Evolutionary conservation across 2,329 filamentous ascomycete genomes (phyloP), one percentile per base, ranked within the genome.

Genomic region (Fusarium sp.): DNA sequence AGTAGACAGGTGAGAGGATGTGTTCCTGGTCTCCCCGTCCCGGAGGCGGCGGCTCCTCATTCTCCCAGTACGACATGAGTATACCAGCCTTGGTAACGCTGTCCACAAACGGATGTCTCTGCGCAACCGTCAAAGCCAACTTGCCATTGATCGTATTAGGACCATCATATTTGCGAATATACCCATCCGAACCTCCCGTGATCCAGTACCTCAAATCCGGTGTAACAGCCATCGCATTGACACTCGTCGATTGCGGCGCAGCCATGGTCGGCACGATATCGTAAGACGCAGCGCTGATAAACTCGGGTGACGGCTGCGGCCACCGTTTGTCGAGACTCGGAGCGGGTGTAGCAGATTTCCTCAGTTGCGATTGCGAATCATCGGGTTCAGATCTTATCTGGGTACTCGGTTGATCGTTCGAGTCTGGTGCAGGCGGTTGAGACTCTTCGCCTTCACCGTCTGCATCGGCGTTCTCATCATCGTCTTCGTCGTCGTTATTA

Each of bases 191-290:
- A 2, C 96, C 96, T 41, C 96, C 96, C 15, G 92, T 97, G 80
- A 98, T 95, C 81, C 97, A 95, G 88, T 94, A 98, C 61, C 94
- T 90, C 86, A 98, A 92, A 81, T 99, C 96, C 4, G 94, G 95
- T 0, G 96, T 99, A 36, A 96, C 92, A 29, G 94, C 91, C 65
- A 99, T 89, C 14, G 94, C 92, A 79, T 99, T 99, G 82, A 99
- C 94, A 58, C 94, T 98, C 6, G 96, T 99, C 70, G 94, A 93
- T 80, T 98, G 95, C 2, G 96, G 96, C 6, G 96, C 96, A 4
- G 96, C 96, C 84, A 98, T 98, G 27, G 96, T 98, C 4, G 96
- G 96, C 2, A 97, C 92, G 67, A 99, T 97, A 80, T 99, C 96
- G 84, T 98, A 99, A 4, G 92, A 89, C 44, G 87, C 85, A 18